A percentile compares a stretch with the other conserved stretches of the same genome.
phyloP scores from a whole-genome alignment of 441 rosid genomes.

The Erysimum pusillum region DNA sequence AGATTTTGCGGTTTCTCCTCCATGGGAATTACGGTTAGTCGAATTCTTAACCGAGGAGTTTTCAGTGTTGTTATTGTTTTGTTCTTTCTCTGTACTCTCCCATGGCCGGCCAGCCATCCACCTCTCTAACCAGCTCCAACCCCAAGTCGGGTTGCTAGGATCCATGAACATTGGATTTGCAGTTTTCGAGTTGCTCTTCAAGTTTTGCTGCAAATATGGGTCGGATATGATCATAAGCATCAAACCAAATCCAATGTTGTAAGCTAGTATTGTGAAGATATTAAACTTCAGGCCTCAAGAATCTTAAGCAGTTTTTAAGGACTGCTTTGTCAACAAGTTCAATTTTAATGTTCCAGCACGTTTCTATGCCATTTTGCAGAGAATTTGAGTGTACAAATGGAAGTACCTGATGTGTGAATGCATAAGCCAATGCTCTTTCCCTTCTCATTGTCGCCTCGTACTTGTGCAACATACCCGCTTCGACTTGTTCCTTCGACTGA shows the following conservation, averaged over 20 bases:
- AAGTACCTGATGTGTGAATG: constrained; percentile 77
- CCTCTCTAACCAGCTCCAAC: constrained; percentile 81
- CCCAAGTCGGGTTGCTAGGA: constrained; percentile 73
- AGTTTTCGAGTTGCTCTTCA: constrained; percentile 61
- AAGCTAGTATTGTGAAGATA: not conserved
- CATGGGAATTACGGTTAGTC: constrained; percentile 48
- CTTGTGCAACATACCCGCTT: constrained; percentile 62
- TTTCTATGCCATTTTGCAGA: not conserved
- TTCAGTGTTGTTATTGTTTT: constrained; percentile 52
- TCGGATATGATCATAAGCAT: constrained; percentile 14
- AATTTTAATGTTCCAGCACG: constrained; percentile 1
- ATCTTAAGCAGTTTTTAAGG: not conserved
- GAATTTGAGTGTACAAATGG: not conserved
- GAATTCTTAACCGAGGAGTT: constrained; percentile 58
- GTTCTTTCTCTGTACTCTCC: constrained; percentile 62
- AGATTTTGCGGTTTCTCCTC: constrained; percentile 74
- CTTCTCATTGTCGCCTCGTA: constrained; percentile 74
- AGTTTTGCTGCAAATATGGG: constrained; percentile 54
- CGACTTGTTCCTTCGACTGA: constrained; percentile 72
- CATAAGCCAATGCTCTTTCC: constrained; percentile 71
- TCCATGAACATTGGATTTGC: constrained; percentile 66
- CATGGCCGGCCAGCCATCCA: constrained; percentile 93
- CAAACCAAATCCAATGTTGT: constrained; percentile 11
- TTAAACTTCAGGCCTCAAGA: constrained; percentile 14
- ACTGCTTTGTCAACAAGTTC: constrained; percentile 4